These are phyloP conservation scores for Plantago major DNA, from an alignment of 257 asterid genomes.

Conservation along the genomic window DNA sequence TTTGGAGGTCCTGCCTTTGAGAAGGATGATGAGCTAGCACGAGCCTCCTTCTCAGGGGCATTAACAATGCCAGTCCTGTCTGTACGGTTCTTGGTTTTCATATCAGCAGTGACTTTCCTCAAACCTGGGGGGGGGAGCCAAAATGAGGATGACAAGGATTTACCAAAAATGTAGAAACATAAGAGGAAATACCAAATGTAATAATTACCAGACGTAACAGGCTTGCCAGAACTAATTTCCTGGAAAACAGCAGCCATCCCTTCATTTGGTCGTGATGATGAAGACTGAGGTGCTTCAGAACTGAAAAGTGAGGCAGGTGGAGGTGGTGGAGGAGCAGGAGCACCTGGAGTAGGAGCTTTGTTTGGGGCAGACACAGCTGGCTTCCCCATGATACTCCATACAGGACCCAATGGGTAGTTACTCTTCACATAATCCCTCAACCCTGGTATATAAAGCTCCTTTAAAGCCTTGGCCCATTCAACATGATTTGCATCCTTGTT, in stretches of 20 bases:
- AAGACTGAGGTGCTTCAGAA: constrained; percentile 60
- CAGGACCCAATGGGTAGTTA: constrained; percentile 92
- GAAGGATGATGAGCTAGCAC: constrained; percentile 45
- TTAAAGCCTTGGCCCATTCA: constrained; percentile 95
- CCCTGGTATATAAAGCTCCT: constrained; percentile 89
- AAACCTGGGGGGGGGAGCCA: constrained; percentile 44
- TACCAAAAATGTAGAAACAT: constrained; percentile 4
- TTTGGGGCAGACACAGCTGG: constrained; percentile 44
- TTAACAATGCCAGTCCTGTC: constrained; percentile 69
- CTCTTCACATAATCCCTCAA: constrained; percentile 88
- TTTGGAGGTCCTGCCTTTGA: constrained; percentile 87
- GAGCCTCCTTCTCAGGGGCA: constrained; percentile 53
- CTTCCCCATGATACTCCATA: constrained; percentile 82
- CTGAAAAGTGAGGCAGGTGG: constrained; percentile 83
- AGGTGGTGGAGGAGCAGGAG: constrained; percentile 87
- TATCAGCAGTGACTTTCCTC: constrained; percentile 87
- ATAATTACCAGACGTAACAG: constrained; percentile 71
- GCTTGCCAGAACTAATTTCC: constrained; percentile 77
- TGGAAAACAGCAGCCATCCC: constrained; percentile 97
- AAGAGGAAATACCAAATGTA: constrained; percentile 4
- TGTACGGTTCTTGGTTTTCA: constrained; percentile 85
- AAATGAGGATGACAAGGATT: constrained; percentile 1
- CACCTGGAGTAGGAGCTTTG: constrained; percentile 49
- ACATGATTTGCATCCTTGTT: constrained; percentile 86
- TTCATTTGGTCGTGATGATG: constrained; percentile 71